Conservation (phyloP, 495 filamentous ascomycete species). For the Friedmanniomyces endolithicus region DNA sequence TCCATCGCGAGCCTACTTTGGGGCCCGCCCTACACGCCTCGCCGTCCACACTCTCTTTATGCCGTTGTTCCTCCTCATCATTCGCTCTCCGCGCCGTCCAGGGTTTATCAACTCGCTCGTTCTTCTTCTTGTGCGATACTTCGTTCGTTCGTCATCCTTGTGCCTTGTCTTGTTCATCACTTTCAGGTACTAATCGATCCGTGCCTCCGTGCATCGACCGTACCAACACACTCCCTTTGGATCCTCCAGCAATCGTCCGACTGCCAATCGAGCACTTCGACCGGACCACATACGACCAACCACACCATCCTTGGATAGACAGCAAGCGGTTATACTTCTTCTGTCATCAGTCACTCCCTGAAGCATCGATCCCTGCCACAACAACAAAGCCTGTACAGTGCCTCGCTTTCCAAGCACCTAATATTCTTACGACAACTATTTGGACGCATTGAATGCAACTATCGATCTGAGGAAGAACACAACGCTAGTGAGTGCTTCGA, state of each 20-base stretch:
- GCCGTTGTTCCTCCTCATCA: neutral
- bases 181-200: conserved; percentile 13
- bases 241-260: conserved; percentile 6
- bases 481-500: neutral
- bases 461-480: neutral
- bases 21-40: neutral
- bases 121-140: conserved; percentile 10
- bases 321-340: neutral
- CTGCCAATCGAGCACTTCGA: conserved; percentile 9
- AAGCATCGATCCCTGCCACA: conserved; percentile 1
- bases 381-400: neutral
- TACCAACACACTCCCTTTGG: conserved; percentile 19
- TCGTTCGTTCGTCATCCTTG: conserved; percentile 9
- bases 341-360: conserved; percentile 17
- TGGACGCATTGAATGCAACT: neutral
- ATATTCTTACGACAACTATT: neutral
- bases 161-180: conserved; percentile 10
- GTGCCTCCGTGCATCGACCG: conserved; percentile 11
- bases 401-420: neutral
- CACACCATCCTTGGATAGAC: conserved; percentile 3
- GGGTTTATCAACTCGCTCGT: conserved; percentile 18
- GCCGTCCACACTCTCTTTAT: conserved; percentile 11
- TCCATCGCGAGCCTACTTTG: conserved; percentile 6
- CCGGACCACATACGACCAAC: neutral
- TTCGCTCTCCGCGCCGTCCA: conserved; percentile 6